Conservation (phyloP, 176 grass and related monocot species). For the Aegilops umbellulata region DNA sequence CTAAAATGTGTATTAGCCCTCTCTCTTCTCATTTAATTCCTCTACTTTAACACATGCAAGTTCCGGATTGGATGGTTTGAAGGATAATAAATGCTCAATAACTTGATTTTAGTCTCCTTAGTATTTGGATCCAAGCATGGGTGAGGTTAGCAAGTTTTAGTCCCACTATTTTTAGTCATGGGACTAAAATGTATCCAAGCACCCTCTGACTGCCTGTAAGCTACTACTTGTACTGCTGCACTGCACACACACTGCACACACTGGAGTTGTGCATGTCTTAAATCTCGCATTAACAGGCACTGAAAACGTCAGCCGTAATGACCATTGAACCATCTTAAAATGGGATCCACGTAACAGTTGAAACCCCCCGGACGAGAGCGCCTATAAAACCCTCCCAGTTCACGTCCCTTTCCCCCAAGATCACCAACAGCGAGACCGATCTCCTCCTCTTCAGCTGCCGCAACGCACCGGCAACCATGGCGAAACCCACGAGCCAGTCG, state of each 20-base stretch:
- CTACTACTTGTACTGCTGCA: neutral
- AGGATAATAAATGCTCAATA: too few relatives aligned
- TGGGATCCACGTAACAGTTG: neutral
- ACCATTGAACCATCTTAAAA: neutral
- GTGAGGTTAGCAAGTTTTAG: too few relatives aligned
- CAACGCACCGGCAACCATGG: conserved; percentile 18
- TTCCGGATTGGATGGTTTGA: too few relatives aligned
- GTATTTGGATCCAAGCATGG: too few relatives aligned
- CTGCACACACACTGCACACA: neutral
- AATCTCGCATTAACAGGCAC: neutral
- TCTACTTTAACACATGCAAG: too few relatives aligned
- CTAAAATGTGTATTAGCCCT: too few relatives aligned
- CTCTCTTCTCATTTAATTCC: too few relatives aligned
- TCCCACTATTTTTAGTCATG: too few relatives aligned
- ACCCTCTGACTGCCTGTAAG: neutral
- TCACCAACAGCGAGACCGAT: neutral
- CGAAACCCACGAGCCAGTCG: neutral
- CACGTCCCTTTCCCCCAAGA: neutral
- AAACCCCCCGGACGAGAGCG: neutral
- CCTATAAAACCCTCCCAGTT: conserved; percentile 3
- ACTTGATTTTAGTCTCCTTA: too few relatives aligned
- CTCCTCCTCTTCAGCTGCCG: neutral
- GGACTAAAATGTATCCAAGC: too few relatives aligned
- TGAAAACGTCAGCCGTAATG: neutral
- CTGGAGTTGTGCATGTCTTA: neutral